A percentile compares a stretch with the other conserved stretches of the same genome.
phyloP scores from a whole-genome alignment of 805 yeast species.

The Ogataea methylovora region DNA sequence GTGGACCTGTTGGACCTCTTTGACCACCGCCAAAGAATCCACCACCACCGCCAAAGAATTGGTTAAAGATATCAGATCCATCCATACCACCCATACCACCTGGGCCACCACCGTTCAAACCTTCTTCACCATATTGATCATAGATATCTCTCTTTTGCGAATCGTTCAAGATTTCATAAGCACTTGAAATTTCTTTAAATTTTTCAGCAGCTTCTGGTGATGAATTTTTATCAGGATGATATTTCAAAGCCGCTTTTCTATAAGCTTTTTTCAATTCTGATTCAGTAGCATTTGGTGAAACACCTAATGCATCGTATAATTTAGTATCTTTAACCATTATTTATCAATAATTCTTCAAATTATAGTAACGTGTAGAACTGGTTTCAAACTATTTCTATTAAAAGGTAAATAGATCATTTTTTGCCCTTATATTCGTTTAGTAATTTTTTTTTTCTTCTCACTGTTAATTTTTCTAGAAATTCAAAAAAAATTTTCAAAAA shows the following conservation, averaged over 20 bases:
- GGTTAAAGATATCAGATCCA: conserved; percentile 47
- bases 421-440: too few species aligned
- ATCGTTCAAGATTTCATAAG: conserved; percentile 84
- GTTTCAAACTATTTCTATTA: too few species aligned
- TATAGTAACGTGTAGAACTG: too few species aligned
- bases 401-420: too few species aligned
- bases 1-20: conserved; percentile 74
- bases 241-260: conserved; percentile 72
- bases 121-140: conserved; percentile 91
- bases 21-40: conserved; percentile 59
- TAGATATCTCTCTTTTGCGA: conserved; percentile 82
- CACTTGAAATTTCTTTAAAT: conserved; percentile 84
- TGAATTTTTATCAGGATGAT: conserved; percentile 79
- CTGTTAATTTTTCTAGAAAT: too few species aligned
- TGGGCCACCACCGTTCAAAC: conserved; percentile 65
- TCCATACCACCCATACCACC: conserved; percentile 50
- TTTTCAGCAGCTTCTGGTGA: conserved; percentile 91
- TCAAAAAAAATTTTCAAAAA: too few species aligned
- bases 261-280: conserved; percentile 74
- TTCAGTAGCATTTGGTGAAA: conserved; percentile 60
- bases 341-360: too few species aligned
- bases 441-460: too few species aligned
- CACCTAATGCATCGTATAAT: conserved; percentile 68
- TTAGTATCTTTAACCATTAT: conserved; percentile 77
- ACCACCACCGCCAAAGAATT: conserved; percentile 56